Evolutionary conservation across 2,329 filamentous ascomycete genomes (phyloP), one percentile per base, ranked within the genome.

Genomic region (Trichothecium sympodiale): DNA sequence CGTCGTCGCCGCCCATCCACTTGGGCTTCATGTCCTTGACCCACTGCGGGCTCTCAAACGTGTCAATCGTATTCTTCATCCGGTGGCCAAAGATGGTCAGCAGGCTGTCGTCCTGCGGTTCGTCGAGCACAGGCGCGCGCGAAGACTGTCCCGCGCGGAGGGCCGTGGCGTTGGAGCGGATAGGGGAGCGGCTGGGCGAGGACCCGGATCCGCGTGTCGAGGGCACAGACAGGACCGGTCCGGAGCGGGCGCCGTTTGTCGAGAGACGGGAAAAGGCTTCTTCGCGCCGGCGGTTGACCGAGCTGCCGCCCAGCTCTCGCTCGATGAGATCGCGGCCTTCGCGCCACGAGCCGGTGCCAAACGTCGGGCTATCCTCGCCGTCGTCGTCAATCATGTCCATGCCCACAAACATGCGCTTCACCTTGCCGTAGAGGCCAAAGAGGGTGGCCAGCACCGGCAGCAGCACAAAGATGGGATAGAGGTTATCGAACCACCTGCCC

Each of bases 281-380:
- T 26, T 65, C 60, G 14, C 67, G 60, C 34, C 69, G 62, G 40
- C 67, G 61, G 33, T 69, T 59, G 29, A 71, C 65, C 3, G 72
- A 71, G 26, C 69, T 71, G 12, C 81, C 80, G 40, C 79, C 76
- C 7, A 88, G 59, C 53, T 96, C 91, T 18, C 85, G 76, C 43
- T 94, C 85, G 42, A 98, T 94, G 18, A 98, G 71, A 34, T 88
- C 82, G 34, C 86, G 74, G 3, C 91, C 91, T 60, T 96, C 91
- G 32, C 88, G 77, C 91, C 89, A 96, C 2, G 80, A 81, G 2
- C 84, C 85, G 1, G 80, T 78, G 12, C 86, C 86, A 43, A 81
- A 86, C 3, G 73, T 74, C 3, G 65, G 65, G 6, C 69, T 64
- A 34, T 74, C 74, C 17, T 78, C 76, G 15, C 76, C 73, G 12